A percentile compares a stretch with the other conserved stretches of the same genome.
Evolutionary conservation across 2,329 filamentous ascomycete genomes (phyloP).

Genomic region (Penicillium sp.): DNA sequence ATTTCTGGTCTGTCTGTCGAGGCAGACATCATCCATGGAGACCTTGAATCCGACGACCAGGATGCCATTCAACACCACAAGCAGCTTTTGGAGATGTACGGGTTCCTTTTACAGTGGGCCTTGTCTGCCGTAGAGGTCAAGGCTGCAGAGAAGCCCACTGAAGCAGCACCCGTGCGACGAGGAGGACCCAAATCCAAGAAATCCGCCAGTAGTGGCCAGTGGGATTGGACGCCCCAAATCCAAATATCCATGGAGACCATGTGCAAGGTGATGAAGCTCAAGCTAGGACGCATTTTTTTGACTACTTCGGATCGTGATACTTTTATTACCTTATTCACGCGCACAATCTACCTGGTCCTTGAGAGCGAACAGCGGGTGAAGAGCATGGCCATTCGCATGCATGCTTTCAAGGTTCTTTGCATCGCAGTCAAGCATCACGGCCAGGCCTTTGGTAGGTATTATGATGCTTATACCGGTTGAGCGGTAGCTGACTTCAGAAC

Average conservation of each 20-base stretch:
- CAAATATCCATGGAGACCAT: slow-evolving; percentile 88
- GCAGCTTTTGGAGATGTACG: slow-evolving; percentile 87
- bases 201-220: slow-evolving; percentile 67
- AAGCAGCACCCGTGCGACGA: slow-evolving; percentile 66
- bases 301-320: slow-evolving; percentile 96
- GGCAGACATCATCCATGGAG: slow-evolving; percentile 78
- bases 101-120: slow-evolving; percentile 91
- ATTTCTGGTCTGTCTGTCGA: slow-evolving; percentile 82
- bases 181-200: slow-evolving; percentile 77
- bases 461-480: background rate
- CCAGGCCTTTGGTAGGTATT: slow-evolving; percentile 75
- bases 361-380: slow-evolving; percentile 94
- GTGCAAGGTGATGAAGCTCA: slow-evolving; percentile 92
- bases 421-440: slow-evolving; percentile 97
- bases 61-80: slow-evolving; percentile 85
- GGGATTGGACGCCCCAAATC: slow-evolving; percentile 87
- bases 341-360: slow-evolving; percentile 88
- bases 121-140: slow-evolving; percentile 93
- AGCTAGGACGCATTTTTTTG: slow-evolving; percentile 86
- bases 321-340: slow-evolving; percentile 85
- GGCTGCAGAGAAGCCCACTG: slow-evolving; percentile 80
- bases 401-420: slow-evolving; percentile 94
- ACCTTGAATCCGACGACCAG: slow-evolving; percentile 89
- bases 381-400: slow-evolving; percentile 85
- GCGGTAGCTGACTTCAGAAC: slow-evolving; percentile 19